A percentile compares a stretch with the other conserved stretches of the same genome.
These are phyloP conservation scores for Tetrapisispora iriomotensis DNA, from an alignment of 805 yeast species.

Conservation along the genomic window DNA sequence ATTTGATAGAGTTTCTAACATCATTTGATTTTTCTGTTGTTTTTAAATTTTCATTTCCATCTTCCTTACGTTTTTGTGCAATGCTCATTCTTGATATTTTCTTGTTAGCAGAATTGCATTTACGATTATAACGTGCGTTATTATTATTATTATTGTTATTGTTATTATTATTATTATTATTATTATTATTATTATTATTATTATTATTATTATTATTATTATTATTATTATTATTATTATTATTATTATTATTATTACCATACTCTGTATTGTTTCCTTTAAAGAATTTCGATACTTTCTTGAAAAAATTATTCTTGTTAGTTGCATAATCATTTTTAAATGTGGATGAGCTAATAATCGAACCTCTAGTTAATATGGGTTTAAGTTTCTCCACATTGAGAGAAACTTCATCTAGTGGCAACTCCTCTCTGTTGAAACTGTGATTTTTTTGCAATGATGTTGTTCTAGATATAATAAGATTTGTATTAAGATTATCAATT, in stretches of 20 bases:
- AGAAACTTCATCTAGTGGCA: background rate
- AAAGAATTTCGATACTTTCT: conserved; percentile 28
- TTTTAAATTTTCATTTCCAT: too few species aligned
- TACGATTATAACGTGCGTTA: too few species aligned
- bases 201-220: background rate
- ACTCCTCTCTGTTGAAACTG: background rate
- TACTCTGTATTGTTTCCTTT: too few species aligned
- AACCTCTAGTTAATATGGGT: background rate
- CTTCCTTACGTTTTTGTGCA: too few species aligned
- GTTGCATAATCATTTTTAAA: conserved; percentile 2
- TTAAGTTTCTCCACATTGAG: too few species aligned
- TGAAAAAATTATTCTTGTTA: conserved; percentile 25
- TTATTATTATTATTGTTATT: too few species aligned
- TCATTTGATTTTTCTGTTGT: too few species aligned
- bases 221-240: background rate
- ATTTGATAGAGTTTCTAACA: too few species aligned
- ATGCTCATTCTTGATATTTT: too few species aligned
- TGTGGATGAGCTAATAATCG: background rate
- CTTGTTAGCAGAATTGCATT: too few species aligned
- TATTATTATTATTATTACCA: conserved; percentile 5
- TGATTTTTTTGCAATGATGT: background rate
- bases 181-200: too few species aligned
- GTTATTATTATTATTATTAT: too few species aligned
- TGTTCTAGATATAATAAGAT: conserved; percentile 2
- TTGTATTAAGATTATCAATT: conserved; percentile 3